A percentile compares a stretch with the other conserved stretches of the same genome.
These are phyloP conservation scores for Marasmius sp. DNA, from an alignment of 1,284 basidiomycete species.

Conservation along the genomic window DNA sequence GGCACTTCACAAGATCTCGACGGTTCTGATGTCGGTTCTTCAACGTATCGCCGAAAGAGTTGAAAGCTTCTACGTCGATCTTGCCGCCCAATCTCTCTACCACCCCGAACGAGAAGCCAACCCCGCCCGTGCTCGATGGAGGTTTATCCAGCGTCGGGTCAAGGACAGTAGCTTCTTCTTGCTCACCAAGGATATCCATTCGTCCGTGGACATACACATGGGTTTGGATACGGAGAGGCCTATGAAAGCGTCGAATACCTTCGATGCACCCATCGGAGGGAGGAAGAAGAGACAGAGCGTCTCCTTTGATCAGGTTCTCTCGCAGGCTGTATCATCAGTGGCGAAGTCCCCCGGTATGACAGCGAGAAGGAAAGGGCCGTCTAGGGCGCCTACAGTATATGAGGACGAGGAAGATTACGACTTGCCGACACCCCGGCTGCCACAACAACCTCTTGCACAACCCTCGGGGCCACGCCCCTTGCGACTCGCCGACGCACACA, in stretches of 20 bases:
- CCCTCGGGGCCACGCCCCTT: background rate
- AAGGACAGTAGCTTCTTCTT: conserved; percentile 18
- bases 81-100: conserved; percentile 11
- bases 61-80: conserved; percentile 13
- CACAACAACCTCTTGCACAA: background rate
- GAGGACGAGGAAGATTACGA: background rate
- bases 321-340: conserved; percentile 6
- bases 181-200: conserved; percentile 4
- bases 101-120: conserved; percentile 8
- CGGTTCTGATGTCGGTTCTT: conserved; percentile 10
- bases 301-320: conserved; percentile 11
- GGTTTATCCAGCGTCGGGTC: conserved; percentile 5
- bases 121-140: conserved; percentile 13
- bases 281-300: conserved; percentile 22
- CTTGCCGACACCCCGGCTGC: conserved; percentile 8
- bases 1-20: conserved; percentile 12
- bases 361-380: background rate
- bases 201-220: background rate
- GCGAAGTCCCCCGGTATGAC: background rate
- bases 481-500: conserved; percentile 13
- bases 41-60: conserved; percentile 13
- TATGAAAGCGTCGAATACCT: conserved; percentile 1
- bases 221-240: background rate
- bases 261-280: background rate
- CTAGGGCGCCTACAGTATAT: background rate